Conservation (phyloP, 2,329 filamentous ascomycete genomes). For the Nemania sp. region DNA sequence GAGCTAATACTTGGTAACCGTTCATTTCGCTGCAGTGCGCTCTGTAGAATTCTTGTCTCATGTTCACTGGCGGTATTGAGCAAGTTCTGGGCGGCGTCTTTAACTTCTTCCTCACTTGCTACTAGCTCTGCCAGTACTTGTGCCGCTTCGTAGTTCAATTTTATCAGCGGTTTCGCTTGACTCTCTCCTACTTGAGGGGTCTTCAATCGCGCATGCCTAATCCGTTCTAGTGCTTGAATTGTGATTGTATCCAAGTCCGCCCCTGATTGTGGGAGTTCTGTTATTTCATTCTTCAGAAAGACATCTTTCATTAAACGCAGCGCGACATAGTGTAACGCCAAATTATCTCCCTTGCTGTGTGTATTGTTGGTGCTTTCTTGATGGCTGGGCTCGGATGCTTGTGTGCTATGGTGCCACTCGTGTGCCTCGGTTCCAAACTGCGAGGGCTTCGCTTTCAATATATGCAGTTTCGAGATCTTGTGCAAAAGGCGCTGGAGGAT, state of each 20-base stretch:
- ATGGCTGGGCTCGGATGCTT: not conserved
- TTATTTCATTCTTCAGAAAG: slow-evolving; percentile 2
- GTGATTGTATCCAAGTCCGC: not conserved
- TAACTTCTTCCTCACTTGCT: not conserved
- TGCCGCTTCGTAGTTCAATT: not conserved
- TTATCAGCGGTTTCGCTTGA: not conserved
- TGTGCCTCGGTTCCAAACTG: not conserved
- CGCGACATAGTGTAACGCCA: not conserved
- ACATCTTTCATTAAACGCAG: not conserved
- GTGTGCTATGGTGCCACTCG: not conserved
- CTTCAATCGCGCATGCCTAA: not conserved
- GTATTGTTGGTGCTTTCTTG: not conserved
- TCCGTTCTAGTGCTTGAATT: not conserved
- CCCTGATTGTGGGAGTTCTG: not conserved
- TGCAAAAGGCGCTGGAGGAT: not conserved
- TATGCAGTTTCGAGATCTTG: not conserved
- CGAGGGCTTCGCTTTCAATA: not conserved
- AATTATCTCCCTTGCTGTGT: not conserved
- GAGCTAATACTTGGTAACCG: not conserved
- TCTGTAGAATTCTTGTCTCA: not conserved
- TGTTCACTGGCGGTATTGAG: not conserved
- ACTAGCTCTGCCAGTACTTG: not conserved
- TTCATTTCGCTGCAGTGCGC: not conserved
- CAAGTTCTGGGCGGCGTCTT: not conserved
- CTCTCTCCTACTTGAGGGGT: not conserved